These are phyloP conservation scores for Usnea hakonensis DNA, from an alignment of 495 filamentous ascomycete genomes.

Conservation along the genomic window DNA sequence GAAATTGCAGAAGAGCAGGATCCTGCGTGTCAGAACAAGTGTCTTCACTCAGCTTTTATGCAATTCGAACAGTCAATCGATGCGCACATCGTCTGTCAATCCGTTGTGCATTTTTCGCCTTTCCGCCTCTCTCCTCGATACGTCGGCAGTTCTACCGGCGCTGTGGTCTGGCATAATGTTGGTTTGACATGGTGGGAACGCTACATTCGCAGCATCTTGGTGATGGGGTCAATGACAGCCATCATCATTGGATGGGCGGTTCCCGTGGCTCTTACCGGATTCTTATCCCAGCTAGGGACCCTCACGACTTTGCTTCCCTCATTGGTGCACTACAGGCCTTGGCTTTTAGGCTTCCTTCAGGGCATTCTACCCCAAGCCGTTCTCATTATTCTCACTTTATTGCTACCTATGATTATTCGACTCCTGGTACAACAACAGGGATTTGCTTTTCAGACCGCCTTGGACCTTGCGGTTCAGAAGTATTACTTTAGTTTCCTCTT, in stretches of 20 bases:
- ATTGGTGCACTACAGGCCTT: neutral
- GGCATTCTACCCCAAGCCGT: constrained; percentile 7
- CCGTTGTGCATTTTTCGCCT: neutral
- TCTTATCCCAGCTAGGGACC: constrained; percentile 2
- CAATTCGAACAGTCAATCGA: constrained; percentile 6
- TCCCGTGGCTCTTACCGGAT: constrained; percentile 1
- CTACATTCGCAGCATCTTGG: neutral
- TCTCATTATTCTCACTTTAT: constrained; percentile 2
- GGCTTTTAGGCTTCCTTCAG: constrained; percentile 4
- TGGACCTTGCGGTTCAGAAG: constrained; percentile 43
- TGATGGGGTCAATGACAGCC: neutral
- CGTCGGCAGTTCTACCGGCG: neutral
- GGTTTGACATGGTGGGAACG: neutral
- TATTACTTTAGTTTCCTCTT: constrained; percentile 78
- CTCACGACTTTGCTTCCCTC: neutral
- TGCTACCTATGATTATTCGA: neutral
- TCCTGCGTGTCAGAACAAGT: neutral
- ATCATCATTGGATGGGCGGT: neutral
- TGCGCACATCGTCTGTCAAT: constrained; percentile 1
- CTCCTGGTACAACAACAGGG: neutral
- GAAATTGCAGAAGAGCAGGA: neutral
- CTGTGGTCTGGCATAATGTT: neutral
- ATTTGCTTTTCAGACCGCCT: neutral
- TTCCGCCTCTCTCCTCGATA: neutral
- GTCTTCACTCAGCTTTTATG: constrained; percentile 5